These are phyloP conservation scores for Aspergillus japonicus DNA, from an alignment of 2,329 filamentous ascomycete species.

Conservation along the genomic window DNA sequence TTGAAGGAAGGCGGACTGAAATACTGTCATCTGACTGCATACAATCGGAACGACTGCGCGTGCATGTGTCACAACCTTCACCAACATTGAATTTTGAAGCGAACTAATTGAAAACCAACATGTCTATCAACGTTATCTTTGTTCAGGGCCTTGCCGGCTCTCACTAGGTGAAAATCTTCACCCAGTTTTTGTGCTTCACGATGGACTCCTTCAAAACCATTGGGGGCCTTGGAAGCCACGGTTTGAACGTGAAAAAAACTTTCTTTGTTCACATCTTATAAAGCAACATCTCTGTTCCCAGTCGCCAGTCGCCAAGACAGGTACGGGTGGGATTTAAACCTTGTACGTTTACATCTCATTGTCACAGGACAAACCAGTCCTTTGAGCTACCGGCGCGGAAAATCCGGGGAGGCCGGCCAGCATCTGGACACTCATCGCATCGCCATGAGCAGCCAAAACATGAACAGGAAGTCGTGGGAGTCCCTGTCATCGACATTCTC, in stretches of 20 bases:
- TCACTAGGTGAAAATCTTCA: slow-evolving; percentile 27
- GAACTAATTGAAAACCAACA: slow-evolving; percentile 18
- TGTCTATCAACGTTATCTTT: slow-evolving; percentile 26
- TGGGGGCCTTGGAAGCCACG: slow-evolving; percentile 35
- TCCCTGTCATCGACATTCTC: slow-evolving; percentile 39
- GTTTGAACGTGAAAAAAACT: slow-evolving; percentile 12
- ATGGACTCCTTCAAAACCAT: slow-evolving; percentile 31
- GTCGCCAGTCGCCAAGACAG: slow-evolving; percentile 7
- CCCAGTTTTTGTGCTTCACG: slow-evolving; percentile 26
- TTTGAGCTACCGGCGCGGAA: neutral
- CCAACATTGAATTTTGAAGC: slow-evolving; percentile 12
- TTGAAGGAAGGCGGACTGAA: slow-evolving; percentile 9
- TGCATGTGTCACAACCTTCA: slow-evolving; percentile 10
- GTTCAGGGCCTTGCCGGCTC: slow-evolving; percentile 28
- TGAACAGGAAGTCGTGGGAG: slow-evolving; percentile 36
- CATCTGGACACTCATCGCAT: neutral
- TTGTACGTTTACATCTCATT: neutral
- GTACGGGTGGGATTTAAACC: slow-evolving; percentile 6
- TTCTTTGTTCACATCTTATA: slow-evolving; percentile 8
- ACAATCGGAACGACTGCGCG: slow-evolving; percentile 4
- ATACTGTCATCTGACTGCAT: neutral
- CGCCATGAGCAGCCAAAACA: slow-evolving; percentile 29
- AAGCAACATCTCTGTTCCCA: slow-evolving; percentile 1
- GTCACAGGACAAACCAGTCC: neutral
- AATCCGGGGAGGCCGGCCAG: neutral